Conservation (phyloP, 345 rosid genomes). For the Cardamine occulta region DNA sequence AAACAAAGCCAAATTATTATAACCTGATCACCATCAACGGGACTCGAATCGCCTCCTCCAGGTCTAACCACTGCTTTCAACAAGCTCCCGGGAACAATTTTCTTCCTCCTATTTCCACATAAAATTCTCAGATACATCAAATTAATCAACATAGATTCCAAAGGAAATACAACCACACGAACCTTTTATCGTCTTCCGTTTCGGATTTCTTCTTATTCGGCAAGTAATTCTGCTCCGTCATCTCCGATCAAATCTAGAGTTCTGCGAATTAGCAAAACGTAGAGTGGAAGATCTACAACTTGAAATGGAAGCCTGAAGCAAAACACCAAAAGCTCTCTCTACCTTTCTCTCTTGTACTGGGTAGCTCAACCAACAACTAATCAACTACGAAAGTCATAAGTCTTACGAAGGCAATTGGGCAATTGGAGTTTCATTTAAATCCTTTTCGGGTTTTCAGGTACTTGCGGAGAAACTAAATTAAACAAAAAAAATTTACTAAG, state of each 20-base stretch:
- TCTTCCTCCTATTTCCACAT: constrained; percentile 66
- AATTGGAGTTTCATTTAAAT: not conserved
- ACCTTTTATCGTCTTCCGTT: constrained; percentile 48
- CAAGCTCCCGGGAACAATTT: constrained; percentile 84
- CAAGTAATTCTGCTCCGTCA: constrained; percentile 38
- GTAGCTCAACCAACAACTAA: constrained; percentile 39
- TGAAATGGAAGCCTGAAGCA: constrained; percentile 26
- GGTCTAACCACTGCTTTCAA: constrained; percentile 91
- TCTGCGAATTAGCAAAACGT: not conserved
- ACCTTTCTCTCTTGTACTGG: constrained; percentile 16
- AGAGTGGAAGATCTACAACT: constrained; percentile 5
- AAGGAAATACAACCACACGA: not conserved
- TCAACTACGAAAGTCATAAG: constrained; percentile 7
- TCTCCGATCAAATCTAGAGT: constrained; percentile 24
- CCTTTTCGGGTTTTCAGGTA: not conserved
- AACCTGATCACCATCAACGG: constrained; percentile 96
- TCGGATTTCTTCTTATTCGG: constrained; percentile 46
- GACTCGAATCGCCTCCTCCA: constrained; percentile 82
- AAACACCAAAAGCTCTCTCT: constrained; percentile 15
- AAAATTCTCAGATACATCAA: constrained; percentile 13
- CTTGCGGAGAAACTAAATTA: not conserved
- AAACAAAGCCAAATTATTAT: not conserved
- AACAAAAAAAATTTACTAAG: not conserved
- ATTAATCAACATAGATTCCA: not conserved
- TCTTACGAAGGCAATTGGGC: not conserved